A percentile compares a stretch with the other conserved stretches of the same genome.
Conservation (phyloP, 1,139 yeast genomes). For the Yamadazyma songkhlaensis region DNA sequence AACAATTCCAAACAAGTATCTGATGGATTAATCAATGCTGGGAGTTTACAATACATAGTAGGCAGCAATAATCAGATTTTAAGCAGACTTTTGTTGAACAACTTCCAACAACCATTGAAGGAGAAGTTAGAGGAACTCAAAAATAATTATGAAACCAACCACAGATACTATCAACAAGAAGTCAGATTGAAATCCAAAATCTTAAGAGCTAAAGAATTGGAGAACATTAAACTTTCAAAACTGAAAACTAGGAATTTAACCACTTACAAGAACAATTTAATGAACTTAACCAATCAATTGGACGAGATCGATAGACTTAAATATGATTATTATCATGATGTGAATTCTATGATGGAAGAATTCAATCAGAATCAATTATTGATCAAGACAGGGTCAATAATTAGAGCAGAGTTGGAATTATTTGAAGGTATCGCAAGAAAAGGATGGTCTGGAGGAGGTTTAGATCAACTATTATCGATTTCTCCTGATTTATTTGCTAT, state of each 20-base stretch:
- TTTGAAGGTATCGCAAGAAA: constrained; percentile 79
- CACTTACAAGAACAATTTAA: constrained; percentile 61
- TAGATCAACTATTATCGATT: constrained; percentile 60
- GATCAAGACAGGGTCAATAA: constrained; percentile 57
- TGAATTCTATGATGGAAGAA: constrained; percentile 48
- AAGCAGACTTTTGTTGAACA: constrained; percentile 50
- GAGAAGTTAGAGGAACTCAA: constrained; percentile 42
- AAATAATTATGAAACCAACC: constrained; percentile 38
- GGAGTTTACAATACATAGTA: constrained; percentile 74
- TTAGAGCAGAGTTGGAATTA: constrained; percentile 77
- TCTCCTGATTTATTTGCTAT: constrained; percentile 52
- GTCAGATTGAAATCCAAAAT: constrained; percentile 49
- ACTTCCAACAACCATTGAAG: constrained; percentile 56
- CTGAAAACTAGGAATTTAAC: constrained; percentile 58
- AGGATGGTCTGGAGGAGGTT: constrained; percentile 86
- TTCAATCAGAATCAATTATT: constrained; percentile 50
- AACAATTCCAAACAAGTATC: constrained; percentile 64
- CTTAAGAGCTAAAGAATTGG: constrained; percentile 54
- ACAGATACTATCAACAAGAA: constrained; percentile 51
- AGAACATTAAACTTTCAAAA: constrained; percentile 53
- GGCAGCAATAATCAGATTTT: constrained; percentile 78
- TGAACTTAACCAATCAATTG: constrained; percentile 66
- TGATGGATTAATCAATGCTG: constrained; percentile 68
- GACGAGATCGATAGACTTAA: constrained; percentile 77
- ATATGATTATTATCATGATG: constrained; percentile 68